Conservation (phyloP, 192 early-diverging fungal species). For the Mortierella claussenii region DNA sequence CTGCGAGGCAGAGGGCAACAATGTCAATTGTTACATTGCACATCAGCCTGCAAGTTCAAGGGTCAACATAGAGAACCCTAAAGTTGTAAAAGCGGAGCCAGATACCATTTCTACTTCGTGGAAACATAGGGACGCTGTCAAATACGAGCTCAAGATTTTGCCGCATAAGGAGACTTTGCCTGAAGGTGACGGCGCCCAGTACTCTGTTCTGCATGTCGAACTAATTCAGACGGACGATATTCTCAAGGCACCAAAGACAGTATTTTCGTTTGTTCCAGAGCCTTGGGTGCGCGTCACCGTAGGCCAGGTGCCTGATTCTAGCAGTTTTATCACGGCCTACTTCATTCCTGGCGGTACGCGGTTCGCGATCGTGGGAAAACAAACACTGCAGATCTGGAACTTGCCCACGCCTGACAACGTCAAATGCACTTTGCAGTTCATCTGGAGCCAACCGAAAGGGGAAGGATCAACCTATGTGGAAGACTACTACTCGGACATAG, state of each 20-base stretch:
- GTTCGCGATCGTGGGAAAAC: constrained; percentile 25
- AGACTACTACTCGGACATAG: constrained; percentile 30
- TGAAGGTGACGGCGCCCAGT: constrained; percentile 30
- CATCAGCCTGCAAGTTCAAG: constrained; percentile 13
- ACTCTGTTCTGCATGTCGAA: constrained; percentile 50
- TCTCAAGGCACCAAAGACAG: constrained; percentile 1
- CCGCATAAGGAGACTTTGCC: constrained; percentile 26
- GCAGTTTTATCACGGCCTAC: constrained; percentile 17
- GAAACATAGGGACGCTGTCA: constrained; percentile 1
- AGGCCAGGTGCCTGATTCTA: constrained; percentile 9
- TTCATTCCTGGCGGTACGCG: constrained; percentile 26
- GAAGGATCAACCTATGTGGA: constrained; percentile 11
- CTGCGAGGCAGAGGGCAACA: constrained; percentile 26
- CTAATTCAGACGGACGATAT: constrained; percentile 13
- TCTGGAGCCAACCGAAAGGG: constrained; percentile 46
- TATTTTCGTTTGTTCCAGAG: constrained; percentile 43
- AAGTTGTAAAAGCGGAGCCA: constrained; percentile 6
- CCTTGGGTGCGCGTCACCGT: constrained; percentile 41
- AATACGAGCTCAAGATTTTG: constrained; percentile 18
- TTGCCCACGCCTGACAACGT: constrained; percentile 13
- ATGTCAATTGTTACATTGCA: constrained; percentile 31
- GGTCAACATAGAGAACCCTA: constrained; percentile 12
- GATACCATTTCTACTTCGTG: not conserved
- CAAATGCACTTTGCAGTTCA: constrained; percentile 44
- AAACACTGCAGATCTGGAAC: constrained; percentile 46